phyloP scores from a whole-genome alignment of 306 rosid species.

The Gynostemma pentaphyllum region DNA sequence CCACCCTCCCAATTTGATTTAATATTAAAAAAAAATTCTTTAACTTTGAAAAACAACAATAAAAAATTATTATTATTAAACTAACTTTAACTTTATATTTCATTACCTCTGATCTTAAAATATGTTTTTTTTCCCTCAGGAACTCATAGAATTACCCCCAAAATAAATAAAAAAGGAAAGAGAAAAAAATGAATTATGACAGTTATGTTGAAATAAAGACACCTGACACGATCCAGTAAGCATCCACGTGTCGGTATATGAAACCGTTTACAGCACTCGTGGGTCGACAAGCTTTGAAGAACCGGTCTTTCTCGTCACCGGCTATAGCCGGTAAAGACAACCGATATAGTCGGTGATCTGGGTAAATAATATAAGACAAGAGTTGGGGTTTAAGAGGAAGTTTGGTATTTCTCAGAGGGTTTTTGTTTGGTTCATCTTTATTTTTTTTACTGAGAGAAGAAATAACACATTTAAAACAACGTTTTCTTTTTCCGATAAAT shows the following conservation, averaged over 20 bases:
- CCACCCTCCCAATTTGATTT: too few relatives aligned
- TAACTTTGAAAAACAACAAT: too few relatives aligned
- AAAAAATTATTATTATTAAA: too few relatives aligned
- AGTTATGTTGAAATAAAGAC: background rate
- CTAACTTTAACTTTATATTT: too few relatives aligned
- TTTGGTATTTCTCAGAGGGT: conserved; percentile 44
- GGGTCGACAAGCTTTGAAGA: conserved; percentile 40
- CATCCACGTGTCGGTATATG: conserved; percentile 40
- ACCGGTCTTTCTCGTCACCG: conserved; percentile 47
- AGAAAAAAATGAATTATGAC: background rate
- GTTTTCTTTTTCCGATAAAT: conserved; percentile 16
- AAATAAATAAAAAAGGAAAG: background rate
- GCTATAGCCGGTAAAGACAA: conserved; percentile 17
- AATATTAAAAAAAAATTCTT: too few relatives aligned
- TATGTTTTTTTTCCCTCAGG: too few relatives aligned
- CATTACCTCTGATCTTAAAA: too few relatives aligned
- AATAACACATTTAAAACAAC: conserved; percentile 19
- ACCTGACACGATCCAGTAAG: background rate
- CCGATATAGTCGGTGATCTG: conserved; percentile 42
- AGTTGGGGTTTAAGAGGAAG: conserved; percentile 62
- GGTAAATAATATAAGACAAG: background rate
- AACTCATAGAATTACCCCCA: too few relatives aligned
- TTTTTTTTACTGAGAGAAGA: conserved; percentile 6
- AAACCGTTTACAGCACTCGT: background rate
- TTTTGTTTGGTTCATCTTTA: conserved; percentile 18